These are phyloP conservation scores for Lecanicillium sp. DNA, from an alignment of 2,329 filamentous ascomycete genomes.

Conservation along the genomic window DNA sequence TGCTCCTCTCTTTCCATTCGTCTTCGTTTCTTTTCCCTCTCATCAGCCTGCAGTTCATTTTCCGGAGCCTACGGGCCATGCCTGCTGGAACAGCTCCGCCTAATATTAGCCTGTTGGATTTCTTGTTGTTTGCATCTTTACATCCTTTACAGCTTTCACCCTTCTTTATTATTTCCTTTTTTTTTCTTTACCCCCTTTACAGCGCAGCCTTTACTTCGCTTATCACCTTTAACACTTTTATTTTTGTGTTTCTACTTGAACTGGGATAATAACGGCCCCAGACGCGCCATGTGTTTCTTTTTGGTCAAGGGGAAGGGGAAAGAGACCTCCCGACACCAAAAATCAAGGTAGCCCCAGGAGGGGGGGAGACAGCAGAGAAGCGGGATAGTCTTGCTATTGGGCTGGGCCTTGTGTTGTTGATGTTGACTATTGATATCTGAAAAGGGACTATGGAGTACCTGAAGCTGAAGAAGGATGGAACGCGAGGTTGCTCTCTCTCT, in stretches of 20 bases:
- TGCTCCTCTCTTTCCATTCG: constrained; percentile 8
- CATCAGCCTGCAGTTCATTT: constrained; percentile 3
- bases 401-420: not conserved
- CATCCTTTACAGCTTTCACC: not conserved
- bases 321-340: no score
- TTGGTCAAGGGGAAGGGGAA: not conserved
- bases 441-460: no score
- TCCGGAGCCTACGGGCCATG: not conserved
- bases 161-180: constrained; percentile 2
- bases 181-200: no score
- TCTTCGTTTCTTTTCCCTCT: constrained; percentile 9
- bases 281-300: not conserved
- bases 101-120: constrained; percentile 11
- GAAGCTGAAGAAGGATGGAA: not conserved
- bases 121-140: constrained; percentile 11
- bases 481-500: constrained; percentile 14
- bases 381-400: not conserved
- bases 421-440: not conserved
- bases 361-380: no score
- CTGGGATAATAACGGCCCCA: not conserved
- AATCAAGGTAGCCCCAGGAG: no score
- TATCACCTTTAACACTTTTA: no score
- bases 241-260: no score
- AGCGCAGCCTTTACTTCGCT: no score
- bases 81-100: constrained; percentile 8